Evolutionary conservation across 2,329 filamentous ascomycete species (phyloP).

Genomic region (Fusarium cicatricum): DNA sequence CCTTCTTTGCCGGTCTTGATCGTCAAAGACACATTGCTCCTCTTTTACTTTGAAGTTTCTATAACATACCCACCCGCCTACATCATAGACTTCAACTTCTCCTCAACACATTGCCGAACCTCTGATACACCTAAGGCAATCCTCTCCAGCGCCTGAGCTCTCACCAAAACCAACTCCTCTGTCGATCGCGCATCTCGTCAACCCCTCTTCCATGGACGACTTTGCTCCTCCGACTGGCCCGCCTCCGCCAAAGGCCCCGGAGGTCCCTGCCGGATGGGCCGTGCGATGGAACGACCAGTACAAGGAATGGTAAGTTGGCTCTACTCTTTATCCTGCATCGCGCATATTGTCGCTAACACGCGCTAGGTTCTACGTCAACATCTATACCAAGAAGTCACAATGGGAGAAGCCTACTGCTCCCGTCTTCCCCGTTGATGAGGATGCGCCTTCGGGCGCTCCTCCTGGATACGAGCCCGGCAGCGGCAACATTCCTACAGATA

Average conservation of each 20-base stretch:
- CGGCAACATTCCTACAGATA: constrained; percentile 54
- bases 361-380: constrained; percentile 87
- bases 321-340: background rate
- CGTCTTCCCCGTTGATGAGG: constrained; percentile 59
- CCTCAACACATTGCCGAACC: background rate
- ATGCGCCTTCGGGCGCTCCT: constrained; percentile 66
- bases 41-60: constrained; percentile 4
- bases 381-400: constrained; percentile 86
- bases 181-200: background rate
- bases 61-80: constrained; percentile 13
- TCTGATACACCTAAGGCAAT: background rate
- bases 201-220: constrained; percentile 56
- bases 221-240: constrained; percentile 63
- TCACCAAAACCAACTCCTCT: background rate
- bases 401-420: constrained; percentile 85
- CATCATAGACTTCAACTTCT: constrained; percentile 24
- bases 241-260: constrained; percentile 69
- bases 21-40: constrained; percentile 7
- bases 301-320: constrained; percentile 73
- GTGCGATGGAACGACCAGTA: constrained; percentile 88
- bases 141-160: background rate
- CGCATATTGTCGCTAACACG: constrained; percentile 16
- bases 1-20: constrained; percentile 1
- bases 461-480: constrained; percentile 68
- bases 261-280: constrained; percentile 75